Evolutionary conservation across 202 grass and related monocot species (phyloP).

Genomic region (Saccharum hybrid): DNA sequence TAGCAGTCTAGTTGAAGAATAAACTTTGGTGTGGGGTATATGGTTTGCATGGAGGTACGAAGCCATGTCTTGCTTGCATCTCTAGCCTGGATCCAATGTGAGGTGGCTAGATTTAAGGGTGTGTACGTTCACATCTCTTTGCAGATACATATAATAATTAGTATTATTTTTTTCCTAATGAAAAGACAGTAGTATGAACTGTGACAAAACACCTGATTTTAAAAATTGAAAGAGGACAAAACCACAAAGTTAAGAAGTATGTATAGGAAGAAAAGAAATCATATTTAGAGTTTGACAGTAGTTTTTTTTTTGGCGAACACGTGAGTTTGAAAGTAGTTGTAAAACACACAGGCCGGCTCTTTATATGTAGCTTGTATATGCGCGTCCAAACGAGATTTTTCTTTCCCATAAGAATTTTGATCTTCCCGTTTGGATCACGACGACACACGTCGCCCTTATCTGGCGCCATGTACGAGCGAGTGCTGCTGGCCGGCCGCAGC

Average conservation of each 20-base stretch:
- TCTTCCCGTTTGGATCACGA: no score
- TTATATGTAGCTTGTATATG: no score
- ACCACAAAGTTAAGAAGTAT: neutral
- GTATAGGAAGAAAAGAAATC: no score
- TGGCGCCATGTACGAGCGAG: no score
- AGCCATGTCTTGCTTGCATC: neutral
- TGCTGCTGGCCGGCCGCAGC: no score
- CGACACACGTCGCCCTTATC: no score
- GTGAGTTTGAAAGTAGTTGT: no score
- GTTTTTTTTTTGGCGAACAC: no score
- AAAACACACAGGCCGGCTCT: no score
- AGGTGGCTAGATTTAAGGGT: neutral
- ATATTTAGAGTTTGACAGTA: no score
- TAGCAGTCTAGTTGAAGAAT: neutral
- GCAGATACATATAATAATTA: neutral
- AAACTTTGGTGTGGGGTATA: neutral
- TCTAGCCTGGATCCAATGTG: neutral
- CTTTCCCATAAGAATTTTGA: no score
- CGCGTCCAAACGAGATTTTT: no score
- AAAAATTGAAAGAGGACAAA: neutral
- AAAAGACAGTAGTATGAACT: neutral
- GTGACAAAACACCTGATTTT: neutral
- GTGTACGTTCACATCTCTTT: neutral
- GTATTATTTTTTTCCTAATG: conserved; percentile 3
- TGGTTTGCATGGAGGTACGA: neutral